These are phyloP conservation scores for Staphylotrichum longicolle DNA, from an alignment of 495 filamentous ascomycete genomes.

Conservation along the genomic window DNA sequence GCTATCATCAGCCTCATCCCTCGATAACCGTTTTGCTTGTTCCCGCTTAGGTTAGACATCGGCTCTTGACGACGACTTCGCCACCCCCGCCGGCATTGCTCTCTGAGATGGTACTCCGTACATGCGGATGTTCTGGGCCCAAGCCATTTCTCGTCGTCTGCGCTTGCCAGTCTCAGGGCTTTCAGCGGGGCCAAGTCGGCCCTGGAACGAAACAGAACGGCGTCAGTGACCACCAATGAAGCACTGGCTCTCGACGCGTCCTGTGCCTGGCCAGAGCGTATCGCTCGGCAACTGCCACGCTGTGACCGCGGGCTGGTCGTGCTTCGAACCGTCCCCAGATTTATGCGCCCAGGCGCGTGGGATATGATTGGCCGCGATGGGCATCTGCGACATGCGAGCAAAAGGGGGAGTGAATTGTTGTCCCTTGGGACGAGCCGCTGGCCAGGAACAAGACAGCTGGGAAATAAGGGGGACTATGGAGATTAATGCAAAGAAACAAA, in stretches of 20 bases:
- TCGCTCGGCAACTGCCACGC: not conserved
- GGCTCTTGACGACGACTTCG: slow-evolving; percentile 9
- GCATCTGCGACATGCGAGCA: slow-evolving; percentile 20
- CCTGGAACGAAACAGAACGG: too few relatives aligned
- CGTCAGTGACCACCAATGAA: not conserved
- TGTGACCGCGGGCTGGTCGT: not conserved
- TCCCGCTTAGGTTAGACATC: slow-evolving; percentile 2
- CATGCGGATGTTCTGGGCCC: not conserved
- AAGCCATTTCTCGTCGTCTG: not conserved
- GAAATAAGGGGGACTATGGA: too few relatives aligned
- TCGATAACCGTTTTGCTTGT: slow-evolving; percentile 3
- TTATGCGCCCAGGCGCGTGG: slow-evolving; percentile 6
- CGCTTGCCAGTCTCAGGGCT: too few relatives aligned
- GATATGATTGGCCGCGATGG: slow-evolving; percentile 25
- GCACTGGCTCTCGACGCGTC: too few relatives aligned
- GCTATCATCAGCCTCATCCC: slow-evolving; percentile 4
- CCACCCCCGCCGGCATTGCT: slow-evolving; percentile 22
- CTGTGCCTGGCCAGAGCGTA: not conserved
- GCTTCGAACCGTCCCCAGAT: not conserved
- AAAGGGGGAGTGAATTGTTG: slow-evolving; percentile 23
- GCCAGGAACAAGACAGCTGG: too few relatives aligned
- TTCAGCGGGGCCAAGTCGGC: too few relatives aligned
- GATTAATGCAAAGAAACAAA: too few relatives aligned
- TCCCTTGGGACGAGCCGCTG: not conserved
- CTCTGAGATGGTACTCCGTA: not conserved